Evolutionary conservation across 805 yeast genomes (phyloP).

Genomic region (Cyberlindnera petersonii): DNA sequence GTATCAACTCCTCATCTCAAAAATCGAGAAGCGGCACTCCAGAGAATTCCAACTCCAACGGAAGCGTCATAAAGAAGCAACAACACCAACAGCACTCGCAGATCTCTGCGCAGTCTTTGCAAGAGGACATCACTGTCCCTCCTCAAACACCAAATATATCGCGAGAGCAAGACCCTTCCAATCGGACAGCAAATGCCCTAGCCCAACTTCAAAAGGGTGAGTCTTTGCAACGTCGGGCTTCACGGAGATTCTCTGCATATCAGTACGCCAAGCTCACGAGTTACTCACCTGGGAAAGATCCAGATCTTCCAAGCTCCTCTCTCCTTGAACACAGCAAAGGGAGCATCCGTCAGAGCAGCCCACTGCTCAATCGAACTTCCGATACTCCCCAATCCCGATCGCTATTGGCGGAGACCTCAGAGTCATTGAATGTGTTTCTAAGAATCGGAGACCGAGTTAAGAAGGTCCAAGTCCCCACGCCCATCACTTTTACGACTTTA

Average conservation of each 20-base stretch:
- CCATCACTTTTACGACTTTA: slow-evolving; percentile 39
- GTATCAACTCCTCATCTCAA: slow-evolving; percentile 2
- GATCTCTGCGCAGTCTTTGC: background rate
- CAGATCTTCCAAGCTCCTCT: slow-evolving; percentile 27
- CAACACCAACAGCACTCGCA: background rate
- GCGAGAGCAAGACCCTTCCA: slow-evolving; percentile 7
- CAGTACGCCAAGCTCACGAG: slow-evolving; percentile 76
- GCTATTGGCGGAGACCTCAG: background rate
- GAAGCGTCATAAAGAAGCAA: background rate
- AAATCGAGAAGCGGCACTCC: slow-evolving; percentile 9
- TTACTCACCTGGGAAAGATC: slow-evolving; percentile 32
- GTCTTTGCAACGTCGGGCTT: slow-evolving; percentile 85
- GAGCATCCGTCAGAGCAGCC: slow-evolving; percentile 16
- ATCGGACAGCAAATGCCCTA: slow-evolving; percentile 49
- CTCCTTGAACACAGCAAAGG: slow-evolving; percentile 15
- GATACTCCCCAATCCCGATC: background rate
- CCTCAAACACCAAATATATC: slow-evolving; percentile 13
- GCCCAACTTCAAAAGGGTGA: slow-evolving; percentile 78
- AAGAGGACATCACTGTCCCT: slow-evolving; percentile 6
- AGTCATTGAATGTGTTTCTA: slow-evolving; percentile 38
- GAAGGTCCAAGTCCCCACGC: slow-evolving; percentile 37
- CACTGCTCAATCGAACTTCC: slow-evolving; percentile 10
- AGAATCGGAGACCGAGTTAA: slow-evolving; percentile 51
- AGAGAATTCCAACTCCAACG: slow-evolving; percentile 1
- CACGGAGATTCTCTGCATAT: slow-evolving; percentile 89